phyloP scores from a whole-genome alignment of 1,139 yeast species.

The Yamadazyma oceani region DNA sequence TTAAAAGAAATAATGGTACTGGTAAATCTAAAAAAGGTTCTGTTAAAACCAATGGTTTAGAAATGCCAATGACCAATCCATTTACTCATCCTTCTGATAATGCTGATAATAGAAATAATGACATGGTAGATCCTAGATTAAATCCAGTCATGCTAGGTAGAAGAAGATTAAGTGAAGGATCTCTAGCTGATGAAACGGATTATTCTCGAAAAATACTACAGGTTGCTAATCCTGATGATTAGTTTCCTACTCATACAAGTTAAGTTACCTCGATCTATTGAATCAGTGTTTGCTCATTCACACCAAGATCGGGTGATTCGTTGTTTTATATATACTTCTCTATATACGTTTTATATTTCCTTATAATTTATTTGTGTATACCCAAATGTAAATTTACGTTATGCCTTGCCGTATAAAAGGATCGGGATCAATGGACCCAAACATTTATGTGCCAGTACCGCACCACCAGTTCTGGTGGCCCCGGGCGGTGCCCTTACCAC shows the following conservation, averaged over 20 bases:
- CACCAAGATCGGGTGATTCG: too few species aligned
- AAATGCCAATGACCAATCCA: constrained; percentile 50
- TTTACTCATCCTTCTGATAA: constrained; percentile 59
- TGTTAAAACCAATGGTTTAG: constrained; percentile 28
- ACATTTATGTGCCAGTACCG: too few species aligned
- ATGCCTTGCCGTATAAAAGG: too few species aligned
- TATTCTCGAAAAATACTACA: constrained; percentile 70
- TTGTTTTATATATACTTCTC: too few species aligned
- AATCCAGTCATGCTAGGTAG: constrained; percentile 73
- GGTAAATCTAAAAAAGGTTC: constrained; percentile 24
- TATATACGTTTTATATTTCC: too few species aligned
- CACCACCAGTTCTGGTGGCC: too few species aligned
- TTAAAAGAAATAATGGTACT: constrained; percentile 23
- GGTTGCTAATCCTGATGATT: constrained; percentile 67
- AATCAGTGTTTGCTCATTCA: too few species aligned
- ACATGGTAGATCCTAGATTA: constrained; percentile 52
- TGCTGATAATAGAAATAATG: constrained; percentile 23
- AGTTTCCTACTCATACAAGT: too few species aligned
- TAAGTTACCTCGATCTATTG: too few species aligned
- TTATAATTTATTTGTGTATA: constrained; percentile 1
- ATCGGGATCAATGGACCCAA: too few species aligned
- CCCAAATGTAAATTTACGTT: neutral
- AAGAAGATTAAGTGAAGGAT: constrained; percentile 70
- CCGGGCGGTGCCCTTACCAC: too few species aligned
- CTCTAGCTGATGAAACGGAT: constrained; percentile 77